Evolutionary conservation across 2,329 filamentous ascomycete species (phyloP).

Genomic region (Chaetothyriales sp.): DNA sequence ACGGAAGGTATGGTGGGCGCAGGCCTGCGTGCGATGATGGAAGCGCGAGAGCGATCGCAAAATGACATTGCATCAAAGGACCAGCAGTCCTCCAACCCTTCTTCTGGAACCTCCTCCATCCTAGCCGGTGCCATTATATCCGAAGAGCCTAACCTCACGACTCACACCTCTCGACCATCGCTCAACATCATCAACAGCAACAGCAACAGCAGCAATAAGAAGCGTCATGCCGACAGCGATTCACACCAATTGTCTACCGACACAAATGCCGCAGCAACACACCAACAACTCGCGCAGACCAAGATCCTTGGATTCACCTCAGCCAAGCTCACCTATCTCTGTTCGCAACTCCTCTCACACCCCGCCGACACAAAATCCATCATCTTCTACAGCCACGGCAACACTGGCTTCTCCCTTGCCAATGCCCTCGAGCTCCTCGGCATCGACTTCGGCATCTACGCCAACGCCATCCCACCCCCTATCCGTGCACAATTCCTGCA

Average conservation of each 20-base stretch:
- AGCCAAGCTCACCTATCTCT: slow-evolving; percentile 72
- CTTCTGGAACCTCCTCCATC: not conserved
- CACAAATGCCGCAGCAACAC: not conserved
- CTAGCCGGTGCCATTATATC: slow-evolving; percentile 2
- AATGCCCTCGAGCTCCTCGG: slow-evolving; percentile 63
- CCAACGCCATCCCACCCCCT: slow-evolving; percentile 41
- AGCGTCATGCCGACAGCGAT: not conserved
- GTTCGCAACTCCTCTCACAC: slow-evolving; percentile 56
- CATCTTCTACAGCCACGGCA: slow-evolving; percentile 82
- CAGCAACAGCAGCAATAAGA: not conserved
- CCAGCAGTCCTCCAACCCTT: not conserved
- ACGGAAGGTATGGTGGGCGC: slow-evolving; percentile 28
- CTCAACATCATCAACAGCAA: not conserved
- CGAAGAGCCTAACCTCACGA: slow-evolving; percentile 12
- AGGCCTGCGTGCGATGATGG: slow-evolving; percentile 27
- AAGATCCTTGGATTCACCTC: slow-evolving; percentile 67
- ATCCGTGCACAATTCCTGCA: slow-evolving; percentile 62
- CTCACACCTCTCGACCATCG: not conserved
- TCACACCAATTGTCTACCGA: not conserved
- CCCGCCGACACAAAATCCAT: slow-evolving; percentile 70
- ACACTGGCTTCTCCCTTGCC: slow-evolving; percentile 73
- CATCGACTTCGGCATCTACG: slow-evolving; percentile 47
- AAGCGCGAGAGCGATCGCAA: slow-evolving; percentile 10
- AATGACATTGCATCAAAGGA: slow-evolving; percentile 8
- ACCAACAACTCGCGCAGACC: slow-evolving; percentile 37